phyloP scores from a whole-genome alignment of 345 rosid genomes.

The Aquilaria malaccensis region DNA sequence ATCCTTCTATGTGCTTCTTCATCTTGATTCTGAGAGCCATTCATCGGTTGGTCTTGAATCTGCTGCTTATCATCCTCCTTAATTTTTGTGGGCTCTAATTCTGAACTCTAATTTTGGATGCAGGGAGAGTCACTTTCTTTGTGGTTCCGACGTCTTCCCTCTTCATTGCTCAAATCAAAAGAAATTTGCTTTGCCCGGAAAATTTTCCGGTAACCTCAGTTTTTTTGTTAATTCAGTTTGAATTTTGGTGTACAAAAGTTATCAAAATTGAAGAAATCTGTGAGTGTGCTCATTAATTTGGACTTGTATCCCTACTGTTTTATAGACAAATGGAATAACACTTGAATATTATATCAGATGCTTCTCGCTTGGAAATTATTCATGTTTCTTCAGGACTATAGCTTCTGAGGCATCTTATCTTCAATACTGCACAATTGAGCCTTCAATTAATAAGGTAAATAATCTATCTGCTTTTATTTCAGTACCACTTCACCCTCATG shows the following conservation, averaged over 20 bases:
- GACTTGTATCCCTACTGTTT: not conserved
- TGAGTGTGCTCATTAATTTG: too few relatives aligned
- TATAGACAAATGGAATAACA: conserved; percentile 1
- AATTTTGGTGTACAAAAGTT: not conserved
- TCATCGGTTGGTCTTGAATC: conserved; percentile 40
- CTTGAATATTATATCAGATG: conserved; percentile 28
- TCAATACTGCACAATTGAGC: conserved; percentile 70
- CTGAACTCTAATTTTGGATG: conserved; percentile 18
- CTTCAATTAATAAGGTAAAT: conserved; percentile 55
- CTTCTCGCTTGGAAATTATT: conserved; percentile 59
- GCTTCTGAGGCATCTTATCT: conserved; percentile 73
- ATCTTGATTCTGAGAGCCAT: conserved; percentile 54
- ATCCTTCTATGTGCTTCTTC: conserved; percentile 78
- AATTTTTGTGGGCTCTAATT: conserved; percentile 7
- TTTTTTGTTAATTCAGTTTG: not conserved
- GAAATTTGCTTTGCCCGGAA: conserved; percentile 71
- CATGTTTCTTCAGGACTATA: conserved; percentile 39
- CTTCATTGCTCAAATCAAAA: conserved; percentile 46
- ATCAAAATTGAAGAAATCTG: too few relatives aligned
- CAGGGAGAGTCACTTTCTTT: conserved; percentile 90
- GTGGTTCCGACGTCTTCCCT: conserved; percentile 69
- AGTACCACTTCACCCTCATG: not conserved
- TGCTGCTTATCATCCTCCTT: conserved; percentile 3
- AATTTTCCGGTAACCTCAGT: conserved; percentile 46
- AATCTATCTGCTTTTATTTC: not conserved